A percentile compares a stretch with the other conserved stretches of the same genome.
phyloP scores from a whole-genome alignment of 148 eudicot species.

The Cornus suecica region DNA sequence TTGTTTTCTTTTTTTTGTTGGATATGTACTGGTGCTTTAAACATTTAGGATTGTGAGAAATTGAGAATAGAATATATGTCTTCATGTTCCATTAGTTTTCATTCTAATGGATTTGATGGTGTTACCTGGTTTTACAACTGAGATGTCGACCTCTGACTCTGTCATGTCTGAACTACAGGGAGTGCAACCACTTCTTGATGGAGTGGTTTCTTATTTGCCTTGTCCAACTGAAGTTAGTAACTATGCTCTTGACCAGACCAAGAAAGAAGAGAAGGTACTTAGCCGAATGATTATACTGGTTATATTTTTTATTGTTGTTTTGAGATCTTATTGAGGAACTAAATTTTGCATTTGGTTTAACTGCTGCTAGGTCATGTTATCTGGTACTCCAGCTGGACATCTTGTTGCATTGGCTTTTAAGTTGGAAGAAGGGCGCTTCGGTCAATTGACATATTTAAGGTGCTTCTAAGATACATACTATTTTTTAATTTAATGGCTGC shows the following conservation, averaged over 20 bases:
- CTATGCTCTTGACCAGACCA: conserved; percentile 87
- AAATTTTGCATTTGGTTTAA: conserved; percentile 5
- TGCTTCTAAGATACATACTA: conserved; percentile 16
- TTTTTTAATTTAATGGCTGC: background rate
- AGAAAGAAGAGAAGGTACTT: conserved; percentile 85
- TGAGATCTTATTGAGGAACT: conserved; percentile 1
- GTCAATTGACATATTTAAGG: conserved; percentile 93
- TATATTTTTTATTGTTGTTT: background rate
- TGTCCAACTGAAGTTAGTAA: conserved; percentile 86
- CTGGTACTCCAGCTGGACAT: conserved; percentile 79
- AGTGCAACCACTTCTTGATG: conserved; percentile 95
- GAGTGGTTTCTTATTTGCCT: conserved; percentile 81
- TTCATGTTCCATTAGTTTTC: background rate
- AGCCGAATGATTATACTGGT: background rate
- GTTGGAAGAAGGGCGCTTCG: conserved; percentile 93
- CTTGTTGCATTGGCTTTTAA: conserved; percentile 96
- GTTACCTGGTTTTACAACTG: background rate
- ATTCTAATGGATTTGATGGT: background rate
- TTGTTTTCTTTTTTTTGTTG: background rate
- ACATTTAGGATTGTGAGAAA: background rate
- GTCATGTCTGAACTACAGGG: conserved; percentile 48
- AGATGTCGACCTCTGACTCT: background rate
- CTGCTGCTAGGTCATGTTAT: conserved; percentile 51
- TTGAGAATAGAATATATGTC: background rate
- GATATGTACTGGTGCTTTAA: background rate